Conservation (phyloP, 2,329 filamentous ascomycete genomes). For the Cercospora beticola region DNA sequence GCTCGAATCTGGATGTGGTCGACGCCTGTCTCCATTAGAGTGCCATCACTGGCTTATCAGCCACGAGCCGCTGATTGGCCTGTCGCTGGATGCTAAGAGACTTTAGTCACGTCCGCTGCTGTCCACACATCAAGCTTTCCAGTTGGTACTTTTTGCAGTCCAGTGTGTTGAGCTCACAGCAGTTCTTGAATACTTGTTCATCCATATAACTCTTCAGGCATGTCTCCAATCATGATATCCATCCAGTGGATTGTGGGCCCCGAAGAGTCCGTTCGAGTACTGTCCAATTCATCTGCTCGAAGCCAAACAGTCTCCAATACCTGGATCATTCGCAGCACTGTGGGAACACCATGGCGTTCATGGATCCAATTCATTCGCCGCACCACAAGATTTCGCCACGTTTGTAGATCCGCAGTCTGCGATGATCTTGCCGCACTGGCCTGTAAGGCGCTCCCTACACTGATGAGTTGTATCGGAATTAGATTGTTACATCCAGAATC, state of each 20-base stretch:
- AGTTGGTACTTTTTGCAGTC: background rate
- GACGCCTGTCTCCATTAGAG: background rate
- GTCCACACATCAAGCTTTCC: background rate
- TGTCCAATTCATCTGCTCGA: slow-evolving; percentile 11
- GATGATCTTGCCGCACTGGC: background rate
- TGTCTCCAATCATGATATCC: slow-evolving; percentile 22
- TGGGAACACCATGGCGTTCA: background rate
- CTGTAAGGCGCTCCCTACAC: background rate
- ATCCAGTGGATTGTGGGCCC: slow-evolving; percentile 19
- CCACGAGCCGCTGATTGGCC: background rate
- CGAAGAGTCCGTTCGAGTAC: slow-evolving; percentile 1
- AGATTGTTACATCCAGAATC: background rate
- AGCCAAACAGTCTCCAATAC: slow-evolving; percentile 22
- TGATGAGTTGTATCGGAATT: background rate
- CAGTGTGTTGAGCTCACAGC: background rate
- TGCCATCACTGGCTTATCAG: background rate
- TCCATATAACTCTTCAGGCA: slow-evolving; percentile 18
- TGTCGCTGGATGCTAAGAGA: background rate
- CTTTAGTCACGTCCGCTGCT: background rate
- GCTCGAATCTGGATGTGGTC: background rate
- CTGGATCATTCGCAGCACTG: slow-evolving; percentile 9
- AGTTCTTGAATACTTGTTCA: background rate
- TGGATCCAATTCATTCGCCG: background rate
- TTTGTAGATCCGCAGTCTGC: background rate
- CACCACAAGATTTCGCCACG: background rate